Conservation (phyloP, 2,329 filamentous ascomycete species). For the Alternaria hordeiaustralica region DNA sequence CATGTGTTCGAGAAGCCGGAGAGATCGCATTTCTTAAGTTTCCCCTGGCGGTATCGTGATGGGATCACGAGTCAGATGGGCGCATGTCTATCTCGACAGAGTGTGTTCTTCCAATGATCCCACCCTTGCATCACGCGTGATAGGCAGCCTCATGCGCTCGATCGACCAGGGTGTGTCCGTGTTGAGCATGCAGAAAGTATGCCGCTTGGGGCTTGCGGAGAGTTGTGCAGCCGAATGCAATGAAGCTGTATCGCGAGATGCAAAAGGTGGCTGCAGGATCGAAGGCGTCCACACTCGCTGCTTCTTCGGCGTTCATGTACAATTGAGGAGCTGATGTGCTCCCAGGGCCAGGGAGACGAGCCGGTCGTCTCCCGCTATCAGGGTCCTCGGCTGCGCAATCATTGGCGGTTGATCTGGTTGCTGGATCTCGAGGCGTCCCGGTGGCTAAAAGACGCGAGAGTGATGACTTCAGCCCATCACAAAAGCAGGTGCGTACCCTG, state of each 20-base stretch:
- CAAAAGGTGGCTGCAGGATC: neutral
- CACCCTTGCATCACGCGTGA: neutral
- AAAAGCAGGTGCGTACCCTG: conserved; percentile 7
- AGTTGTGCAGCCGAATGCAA: neutral
- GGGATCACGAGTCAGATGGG: neutral
- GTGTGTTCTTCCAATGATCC: neutral
- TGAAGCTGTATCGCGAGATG: neutral
- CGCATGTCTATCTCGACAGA: neutral
- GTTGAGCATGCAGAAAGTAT: neutral
- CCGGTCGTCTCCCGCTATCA: conserved; percentile 25
- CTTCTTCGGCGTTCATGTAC: conserved; percentile 6
- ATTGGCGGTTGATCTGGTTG: conserved; percentile 15
- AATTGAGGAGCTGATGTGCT: conserved; percentile 11
- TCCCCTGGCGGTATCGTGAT: neutral
- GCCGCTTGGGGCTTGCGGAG: neutral
- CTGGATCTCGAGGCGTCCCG: conserved; percentile 9
- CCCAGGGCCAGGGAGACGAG: conserved; percentile 27
- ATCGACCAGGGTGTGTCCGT: neutral
- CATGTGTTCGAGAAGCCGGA: conserved; percentile 11
- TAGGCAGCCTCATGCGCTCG: neutral
- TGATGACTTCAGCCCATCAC: conserved; percentile 12
- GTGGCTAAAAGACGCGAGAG: conserved; percentile 6
- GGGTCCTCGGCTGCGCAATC: conserved; percentile 13
- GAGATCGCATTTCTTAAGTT: neutral
- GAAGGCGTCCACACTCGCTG: conserved; percentile 6